Base-by-base conservation (phyloP, 768 basidiomycete genomes). In the Pleurotus cornucopiae region DNA sequence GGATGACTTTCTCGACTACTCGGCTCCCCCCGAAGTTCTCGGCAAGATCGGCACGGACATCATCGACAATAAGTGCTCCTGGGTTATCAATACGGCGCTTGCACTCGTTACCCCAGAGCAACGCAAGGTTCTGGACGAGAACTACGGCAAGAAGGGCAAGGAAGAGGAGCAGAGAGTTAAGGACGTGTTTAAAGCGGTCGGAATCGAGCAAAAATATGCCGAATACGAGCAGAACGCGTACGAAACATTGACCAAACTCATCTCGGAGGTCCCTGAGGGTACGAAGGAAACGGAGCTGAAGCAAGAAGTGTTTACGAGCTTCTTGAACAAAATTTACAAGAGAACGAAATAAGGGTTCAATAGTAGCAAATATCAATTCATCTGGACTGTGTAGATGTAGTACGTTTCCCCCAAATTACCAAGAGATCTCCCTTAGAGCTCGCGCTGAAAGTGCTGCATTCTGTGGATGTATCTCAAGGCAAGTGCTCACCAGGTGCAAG, bases 21-120 rank as follows among this genome's bases (percentile, higher is more conserved):
- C 89, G 16, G 94, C 88, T 4, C 82, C 90, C 6, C 92, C 94
- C 0, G 94, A 94, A 71, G 80, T 89, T 63, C 89, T 98, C 51
- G 96, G 96, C 46, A 98, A 99, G 75, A 85, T 99, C 57, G 97
- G 96, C 18, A 98, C 96, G 13, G 97, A 98, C 69, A 99, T 99
- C 65, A 70, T 98, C 57, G 96, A 99, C 73, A 98, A 98, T 84
- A 99, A 99, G 75, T 98, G 96, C 72, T 89, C 89, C 14, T 99
- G 96, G 97, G 87, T 88, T 63, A 79, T 98, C 70, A 98, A 97
- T 73, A 85, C 84, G 18, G 97, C 94, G 25, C 77, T 98, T 57
- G 69, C 72, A 14, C 67, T 76, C 41, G 84, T 79, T 1, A 76
- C 72, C 3, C 73, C 82, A 0, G 78, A 65, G n/a, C 86, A 88